Base-by-base conservation (phyloP, 1,284 basidiomycete genomes). In the Salmacisia buchloeana region DNA sequence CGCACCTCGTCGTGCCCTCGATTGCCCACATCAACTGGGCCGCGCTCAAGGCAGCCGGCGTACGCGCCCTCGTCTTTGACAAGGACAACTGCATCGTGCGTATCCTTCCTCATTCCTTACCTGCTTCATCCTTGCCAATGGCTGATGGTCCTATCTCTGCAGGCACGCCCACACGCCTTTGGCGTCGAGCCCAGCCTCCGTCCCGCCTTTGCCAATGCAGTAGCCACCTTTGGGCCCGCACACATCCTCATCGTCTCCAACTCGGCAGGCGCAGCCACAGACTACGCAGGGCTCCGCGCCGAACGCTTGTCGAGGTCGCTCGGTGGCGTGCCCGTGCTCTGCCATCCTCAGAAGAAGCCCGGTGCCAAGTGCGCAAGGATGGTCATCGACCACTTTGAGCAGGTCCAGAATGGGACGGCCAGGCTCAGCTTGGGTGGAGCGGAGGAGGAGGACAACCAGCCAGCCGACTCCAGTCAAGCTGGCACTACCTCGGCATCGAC, bases 31-130 rank as follows among this genome's bases (percentile, higher is more conserved):
- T 97, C 72, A 88, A 97, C 80, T 97, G 93, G 84, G 73, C 75
- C n/a, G 87, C 87, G 15, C 83, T 97, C 39, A 84, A 85, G 65
- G 83, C 83, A 62, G 86, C 87, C 18, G 93, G 94, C 1, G 93
- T 92, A 74, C 86, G 88, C 54, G 92, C 89, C 35, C 89, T 90
- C 12, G 88, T 98, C 0, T 89, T 97, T 70, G 94, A 97, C 85
- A 97, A 97, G 82, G 94, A 98, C 80, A 97, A 98, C 72, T 97
- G 94, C 77, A 81, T 97, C 71, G 92, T 91, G 73, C 38, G 87
- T 81, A 23, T 21, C 25, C 3, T 7, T 2, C 4, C 34, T 25
- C 4, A 21, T 15, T 4, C 39, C 18, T 43, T 43, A 5, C 15
- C 3, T 6, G 18, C 60, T 75, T 23, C 66, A 62, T 9, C 66